These are phyloP conservation scores for Penicillium argentinense DNA, from an alignment of 495 filamentous ascomycete species.

Conservation along the genomic window DNA sequence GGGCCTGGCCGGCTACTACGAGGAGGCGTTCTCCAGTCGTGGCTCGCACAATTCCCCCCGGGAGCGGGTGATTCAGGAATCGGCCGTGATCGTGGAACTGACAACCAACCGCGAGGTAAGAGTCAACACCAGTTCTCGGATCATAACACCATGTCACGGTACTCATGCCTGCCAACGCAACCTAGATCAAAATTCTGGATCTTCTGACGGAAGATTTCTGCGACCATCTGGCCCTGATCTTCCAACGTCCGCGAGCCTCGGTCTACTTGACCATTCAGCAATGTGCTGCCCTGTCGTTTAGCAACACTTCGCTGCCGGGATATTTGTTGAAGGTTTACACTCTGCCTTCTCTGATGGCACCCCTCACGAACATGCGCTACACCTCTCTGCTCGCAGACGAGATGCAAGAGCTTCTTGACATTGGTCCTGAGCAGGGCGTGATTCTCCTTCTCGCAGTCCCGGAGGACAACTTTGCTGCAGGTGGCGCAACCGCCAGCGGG, in stretches of 20 bases:
- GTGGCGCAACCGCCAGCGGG: slow-evolving; percentile 66
- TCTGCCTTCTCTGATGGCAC: slow-evolving; percentile 64
- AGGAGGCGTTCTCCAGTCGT: slow-evolving; percentile 57
- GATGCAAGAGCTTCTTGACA: slow-evolving; percentile 66
- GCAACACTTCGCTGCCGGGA: slow-evolving; percentile 70
- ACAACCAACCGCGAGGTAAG: slow-evolving; percentile 78
- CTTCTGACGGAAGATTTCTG: not conserved
- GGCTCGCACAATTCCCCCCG: slow-evolving; percentile 50
- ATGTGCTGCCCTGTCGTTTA: slow-evolving; percentile 73
- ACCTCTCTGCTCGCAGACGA: slow-evolving; percentile 69
- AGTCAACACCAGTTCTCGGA: slow-evolving; percentile 22
- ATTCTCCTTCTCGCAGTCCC: slow-evolving; percentile 66
- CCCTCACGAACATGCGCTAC: slow-evolving; percentile 81
- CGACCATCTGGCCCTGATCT: slow-evolving; percentile 66
- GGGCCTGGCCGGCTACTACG: slow-evolving; percentile 46
- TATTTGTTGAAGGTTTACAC: slow-evolving; percentile 79
- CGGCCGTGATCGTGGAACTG: slow-evolving; percentile 75
- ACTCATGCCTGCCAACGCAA: not conserved
- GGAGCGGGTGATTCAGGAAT: slow-evolving; percentile 61
- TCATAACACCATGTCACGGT: slow-evolving; percentile 24
- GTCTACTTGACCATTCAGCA: slow-evolving; percentile 74
- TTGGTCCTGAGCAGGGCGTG: slow-evolving; percentile 61
- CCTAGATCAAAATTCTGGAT: not conserved
- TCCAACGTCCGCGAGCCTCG: slow-evolving; percentile 65
- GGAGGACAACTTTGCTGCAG: slow-evolving; percentile 70